Base-by-base conservation (phyloP, 1,284 basidiomycete genomes). In the Leccinum olivaceoglutinosum region DNA sequence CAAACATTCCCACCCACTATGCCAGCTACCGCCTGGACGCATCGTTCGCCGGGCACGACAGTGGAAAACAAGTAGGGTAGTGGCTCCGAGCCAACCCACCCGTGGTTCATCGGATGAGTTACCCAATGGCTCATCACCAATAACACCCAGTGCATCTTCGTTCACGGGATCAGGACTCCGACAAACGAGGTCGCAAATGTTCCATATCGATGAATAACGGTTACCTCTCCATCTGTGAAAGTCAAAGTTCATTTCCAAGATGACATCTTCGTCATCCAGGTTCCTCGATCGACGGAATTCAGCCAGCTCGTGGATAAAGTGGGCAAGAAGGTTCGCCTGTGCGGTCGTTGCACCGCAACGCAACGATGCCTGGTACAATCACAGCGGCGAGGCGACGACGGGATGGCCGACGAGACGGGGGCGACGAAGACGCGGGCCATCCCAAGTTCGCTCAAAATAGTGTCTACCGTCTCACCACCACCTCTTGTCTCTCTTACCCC, bases 241-340 rank as follows among this genome's bases (percentile, higher is more conserved):
- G 87, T 95, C 71, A 94, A 94, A 76, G 92, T 96, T 62, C 88
- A 90, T 75, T 94, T 89, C 79, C 85, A 90, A 70, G 89, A 94
- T 69, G 95, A 97, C 73, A 88, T 94, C 60, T 97, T 96, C 74
- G 89, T 95, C 66, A 92, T 98, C 65, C 92, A 94, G 74, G 92
- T 96, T 11, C 83, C 93, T 44, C 82, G 88, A 46, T 77, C 81
- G 63, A 92, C 91, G 21, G 84, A 90, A 70, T 96, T 90, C 74
- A 80, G 79, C 62, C 90, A 94, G 44, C 81, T 99, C 58, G 87
- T 95, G 64, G 91, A 95, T 72, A 92, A 91, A 74, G 93, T 98
- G 3, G 87, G 91, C 36, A 89, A 90, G 78, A 98, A 98, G 83
- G 92, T 98, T 68, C 84, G 92, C 25, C 79, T 95, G 21, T 95